phyloP scores from a whole-genome alignment of 2,329 filamentous ascomycete species.

The Trichoderma atrobrunneum region DNA sequence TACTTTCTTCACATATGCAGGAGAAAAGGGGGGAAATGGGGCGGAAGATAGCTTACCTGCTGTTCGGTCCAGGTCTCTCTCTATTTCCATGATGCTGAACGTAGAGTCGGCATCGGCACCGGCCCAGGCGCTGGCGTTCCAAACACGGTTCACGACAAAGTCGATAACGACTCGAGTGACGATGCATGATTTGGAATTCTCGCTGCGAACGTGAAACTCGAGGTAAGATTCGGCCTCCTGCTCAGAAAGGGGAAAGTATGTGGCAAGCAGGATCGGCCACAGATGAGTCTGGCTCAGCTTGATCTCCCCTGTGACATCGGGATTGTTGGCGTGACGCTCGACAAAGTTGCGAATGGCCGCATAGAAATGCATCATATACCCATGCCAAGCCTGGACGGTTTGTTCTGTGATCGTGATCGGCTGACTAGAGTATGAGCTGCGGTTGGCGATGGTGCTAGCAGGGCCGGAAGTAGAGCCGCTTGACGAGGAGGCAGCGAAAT shows the following conservation, averaged over 20 bases:
- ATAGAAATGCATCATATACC: constrained; percentile 39
- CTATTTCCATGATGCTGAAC: constrained; percentile 35
- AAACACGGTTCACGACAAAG: constrained; percentile 42
- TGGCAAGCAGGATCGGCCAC: constrained; percentile 38
- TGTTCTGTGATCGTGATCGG: constrained; percentile 38
- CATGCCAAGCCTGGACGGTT: constrained; percentile 35
- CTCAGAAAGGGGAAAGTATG: constrained; percentile 39
- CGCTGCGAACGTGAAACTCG: constrained; percentile 39
- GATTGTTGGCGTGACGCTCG: constrained; percentile 33
- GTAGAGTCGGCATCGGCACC: constrained; percentile 37
- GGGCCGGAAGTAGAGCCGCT: constrained; percentile 1
- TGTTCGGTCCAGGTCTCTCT: constrained; percentile 36
- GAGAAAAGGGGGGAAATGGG: background rate
- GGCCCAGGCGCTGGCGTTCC: constrained; percentile 40
- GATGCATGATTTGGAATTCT: constrained; percentile 42
- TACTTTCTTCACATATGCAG: too few relatives aligned
- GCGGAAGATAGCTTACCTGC: constrained; percentile 30
- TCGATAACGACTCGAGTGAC: constrained; percentile 43
- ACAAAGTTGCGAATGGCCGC: constrained; percentile 37
- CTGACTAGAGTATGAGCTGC: constrained; percentile 25
- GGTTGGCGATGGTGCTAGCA: constrained; percentile 21
- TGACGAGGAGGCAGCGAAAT: constrained; percentile 20
- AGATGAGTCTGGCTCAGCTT: constrained; percentile 32
- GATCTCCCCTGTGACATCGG: constrained; percentile 30
- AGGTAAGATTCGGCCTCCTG: constrained; percentile 41